Evolutionary conservation across 441 rosid species (phyloP), one percentile per base, ranked within the genome.

Genomic region (Adansonia madagascariensis): DNA sequence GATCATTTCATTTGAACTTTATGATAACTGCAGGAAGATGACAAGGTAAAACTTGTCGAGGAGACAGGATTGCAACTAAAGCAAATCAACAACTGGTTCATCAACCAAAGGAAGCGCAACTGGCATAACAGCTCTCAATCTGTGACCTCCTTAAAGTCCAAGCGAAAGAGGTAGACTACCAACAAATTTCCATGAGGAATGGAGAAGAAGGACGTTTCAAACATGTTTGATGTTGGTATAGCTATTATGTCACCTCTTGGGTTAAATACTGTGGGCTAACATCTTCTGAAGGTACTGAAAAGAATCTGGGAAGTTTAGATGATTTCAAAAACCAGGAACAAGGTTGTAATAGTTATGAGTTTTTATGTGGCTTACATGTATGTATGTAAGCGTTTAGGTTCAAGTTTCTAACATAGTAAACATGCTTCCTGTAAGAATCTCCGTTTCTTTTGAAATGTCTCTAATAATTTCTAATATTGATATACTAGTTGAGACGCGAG

Each of bases 81-180:
- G 90, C 98, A 95, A 83, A 91, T 95, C 73, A 94, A 94, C 86
- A 94, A 94, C 82, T 94, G 98, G 98, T 94, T 94, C 84, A 94
- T 94, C 82, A 95, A 94, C 83, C 98, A 94, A 75, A 89, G 98
- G 82, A 94, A 94, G 86, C 84, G 98, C 74, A 95, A 95, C 73
- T 93, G 98, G 98, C 97, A 95, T 75, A 90, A 86, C 92, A 90
- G 83, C 79, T 95, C 98, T 69, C 93, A 90, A 24, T 90, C 97
- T 41, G 90, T 88, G 75, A 89, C 97, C 76, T 91, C 95, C 63
- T 85, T 91, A 78, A 95, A 95, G 79, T 92, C 98, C 68, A 93
- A 95, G 90, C 96, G 98, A 80, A 94, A 92, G 78, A 86, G 92
- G 80, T 89, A 86, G 86, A 81, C 8, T 11, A 27, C 31, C 4